Conservation (phyloP, 768 basidiomycete species). For the Termitomyces sp. region DNA sequence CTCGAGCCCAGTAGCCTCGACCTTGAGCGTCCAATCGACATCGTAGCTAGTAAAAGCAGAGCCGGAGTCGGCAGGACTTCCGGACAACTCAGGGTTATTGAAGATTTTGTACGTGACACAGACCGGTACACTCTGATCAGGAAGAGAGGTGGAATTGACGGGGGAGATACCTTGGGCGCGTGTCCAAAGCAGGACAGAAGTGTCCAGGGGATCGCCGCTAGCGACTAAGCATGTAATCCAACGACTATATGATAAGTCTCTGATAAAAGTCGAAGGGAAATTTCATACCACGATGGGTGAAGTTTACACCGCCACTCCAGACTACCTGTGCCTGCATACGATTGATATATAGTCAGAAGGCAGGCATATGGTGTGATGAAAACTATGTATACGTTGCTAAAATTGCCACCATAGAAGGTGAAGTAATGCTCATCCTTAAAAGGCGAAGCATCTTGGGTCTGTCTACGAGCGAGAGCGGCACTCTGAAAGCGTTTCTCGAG, state of each 20-base stretch:
- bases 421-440: conserved; percentile 10
- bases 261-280: background rate
- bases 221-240: background rate
- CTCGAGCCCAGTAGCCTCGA: conserved; percentile 44
- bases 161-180: conserved; percentile 36
- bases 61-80: conserved; percentile 29
- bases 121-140: conserved; percentile 26
- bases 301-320: background rate
- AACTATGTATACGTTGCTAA: conserved; percentile 23
- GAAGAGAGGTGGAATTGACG: conserved; percentile 1
- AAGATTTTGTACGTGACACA: conserved; percentile 44
- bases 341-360: background rate
- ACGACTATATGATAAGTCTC: background rate
- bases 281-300: background rate
- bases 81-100: conserved; percentile 26
- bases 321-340: background rate
- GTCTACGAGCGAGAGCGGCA: background rate
- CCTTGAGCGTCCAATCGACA: conserved; percentile 55
- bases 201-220: background rate
- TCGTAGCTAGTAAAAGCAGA: conserved; percentile 53
- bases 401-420: conserved; percentile 8
- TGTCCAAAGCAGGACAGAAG: conserved; percentile 33
- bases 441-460: conserved; percentile 2
- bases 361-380: background rate
- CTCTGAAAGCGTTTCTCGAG: conserved; percentile 1